Evolutionary conservation across 305 asterid species (phyloP).

Genomic region (Fraxinus sp.): DNA sequence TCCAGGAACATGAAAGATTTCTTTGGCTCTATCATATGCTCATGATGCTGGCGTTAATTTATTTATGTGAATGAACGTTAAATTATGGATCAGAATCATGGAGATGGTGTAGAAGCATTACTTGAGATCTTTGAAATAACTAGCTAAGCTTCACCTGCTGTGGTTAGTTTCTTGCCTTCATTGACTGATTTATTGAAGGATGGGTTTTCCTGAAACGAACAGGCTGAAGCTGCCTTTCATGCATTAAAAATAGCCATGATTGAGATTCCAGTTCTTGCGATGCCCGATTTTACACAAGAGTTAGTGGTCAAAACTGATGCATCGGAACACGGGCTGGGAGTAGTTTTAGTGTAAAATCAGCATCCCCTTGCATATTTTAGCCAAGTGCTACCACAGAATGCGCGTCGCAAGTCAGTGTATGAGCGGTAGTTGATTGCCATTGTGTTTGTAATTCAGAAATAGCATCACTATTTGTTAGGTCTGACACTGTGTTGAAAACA

Average conservation of each 20-base stretch:
- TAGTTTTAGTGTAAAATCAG: background rate
- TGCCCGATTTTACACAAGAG: background rate
- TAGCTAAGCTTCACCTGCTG: no score
- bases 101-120: conserved; percentile 73
- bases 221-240: background rate
- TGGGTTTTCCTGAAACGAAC: background rate
- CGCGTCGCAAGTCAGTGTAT: background rate
- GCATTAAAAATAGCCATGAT: no score
- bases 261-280: background rate
- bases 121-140: no score
- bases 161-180: background rate
- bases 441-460: background rate
- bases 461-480: background rate
- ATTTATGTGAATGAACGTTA: conserved; percentile 89
- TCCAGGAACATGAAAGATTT: conserved; percentile 98
- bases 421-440: background rate
- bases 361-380: background rate
- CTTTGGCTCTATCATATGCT: conserved; percentile 71
- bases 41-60: conserved; percentile 75
- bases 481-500: background rate
- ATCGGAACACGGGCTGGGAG: background rate
- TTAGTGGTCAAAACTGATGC: background rate
- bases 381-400: background rate
- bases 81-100: conserved; percentile 73
- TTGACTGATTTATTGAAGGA: background rate